Evolutionary conservation across 1,284 basidiomycete genomes (phyloP).

Genomic region (Leccinum subrobustum): DNA sequence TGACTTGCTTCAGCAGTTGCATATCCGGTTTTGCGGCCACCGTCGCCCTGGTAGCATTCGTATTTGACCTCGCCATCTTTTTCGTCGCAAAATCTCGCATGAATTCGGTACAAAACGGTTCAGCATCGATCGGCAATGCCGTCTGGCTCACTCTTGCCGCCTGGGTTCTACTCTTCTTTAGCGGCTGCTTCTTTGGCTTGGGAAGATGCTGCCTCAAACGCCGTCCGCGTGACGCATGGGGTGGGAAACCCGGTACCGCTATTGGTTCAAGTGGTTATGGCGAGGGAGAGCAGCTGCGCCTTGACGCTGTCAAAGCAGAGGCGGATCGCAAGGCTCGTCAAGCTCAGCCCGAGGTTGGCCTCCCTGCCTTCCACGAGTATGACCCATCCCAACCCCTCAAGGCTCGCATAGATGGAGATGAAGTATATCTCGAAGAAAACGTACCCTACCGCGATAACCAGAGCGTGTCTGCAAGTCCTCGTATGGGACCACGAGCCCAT

Average conservation of each 20-base stretch:
- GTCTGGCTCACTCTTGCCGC: constrained; percentile 87
- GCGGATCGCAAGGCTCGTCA: constrained; percentile 73
- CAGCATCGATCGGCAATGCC: constrained; percentile 72
- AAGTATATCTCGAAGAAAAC: constrained; percentile 47
- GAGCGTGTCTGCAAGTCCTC: constrained; percentile 21
- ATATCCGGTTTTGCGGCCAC: constrained; percentile 76
- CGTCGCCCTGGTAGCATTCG: constrained; percentile 76
- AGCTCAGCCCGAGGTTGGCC: constrained; percentile 59
- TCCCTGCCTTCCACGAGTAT: constrained; percentile 73
- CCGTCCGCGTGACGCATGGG: constrained; percentile 44
- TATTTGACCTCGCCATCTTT: constrained; percentile 86
- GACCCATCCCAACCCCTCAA: constrained; percentile 61
- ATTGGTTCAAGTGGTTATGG: constrained; percentile 38
- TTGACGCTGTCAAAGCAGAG: constrained; percentile 82
- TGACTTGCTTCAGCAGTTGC: constrained; percentile 82
- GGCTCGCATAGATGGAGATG: constrained; percentile 55
- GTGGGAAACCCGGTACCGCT: constrained; percentile 30
- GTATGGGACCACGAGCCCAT: constrained; percentile 34
- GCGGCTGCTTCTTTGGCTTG: constrained; percentile 80
- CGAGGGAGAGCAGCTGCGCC: constrained; percentile 56
- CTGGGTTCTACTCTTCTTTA: constrained; percentile 80
- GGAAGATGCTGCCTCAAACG: constrained; percentile 78
- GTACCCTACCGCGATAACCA: constrained; percentile 37
- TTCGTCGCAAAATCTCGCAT: constrained; percentile 81
- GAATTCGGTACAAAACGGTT: constrained; percentile 63